Evolutionary conservation across 495 filamentous ascomycete species (phyloP).

Genomic region (Pyrenula aspistea): DNA sequence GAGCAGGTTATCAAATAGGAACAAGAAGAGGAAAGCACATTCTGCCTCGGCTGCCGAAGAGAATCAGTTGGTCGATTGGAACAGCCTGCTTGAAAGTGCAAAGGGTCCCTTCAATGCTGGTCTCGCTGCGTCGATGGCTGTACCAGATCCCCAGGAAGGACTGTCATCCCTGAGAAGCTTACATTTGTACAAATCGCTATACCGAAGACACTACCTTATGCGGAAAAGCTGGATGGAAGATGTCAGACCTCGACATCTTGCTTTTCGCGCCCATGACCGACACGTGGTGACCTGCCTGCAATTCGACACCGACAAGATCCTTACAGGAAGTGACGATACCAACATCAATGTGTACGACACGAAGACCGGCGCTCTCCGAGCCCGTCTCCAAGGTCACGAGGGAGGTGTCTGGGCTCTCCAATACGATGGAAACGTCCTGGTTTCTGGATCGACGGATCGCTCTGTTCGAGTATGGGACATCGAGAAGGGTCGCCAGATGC

Average conservation of each 20-base stretch:
- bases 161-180: constrained; percentile 65
- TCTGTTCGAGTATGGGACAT: constrained; percentile 98
- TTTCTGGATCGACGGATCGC: constrained; percentile 92
- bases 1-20: constrained; percentile 25
- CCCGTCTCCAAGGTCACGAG: constrained; percentile 81
- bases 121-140: constrained; percentile 63
- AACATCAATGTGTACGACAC: constrained; percentile 98
- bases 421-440: constrained; percentile 86
- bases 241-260: constrained; percentile 82
- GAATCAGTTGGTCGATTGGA: constrained; percentile 29
- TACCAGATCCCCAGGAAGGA: constrained; percentile 72
- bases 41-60: constrained; percentile 28
- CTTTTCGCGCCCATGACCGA: constrained; percentile 87
- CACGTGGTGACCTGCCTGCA: constrained; percentile 97
- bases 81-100: constrained; percentile 27
- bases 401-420: constrained; percentile 97
- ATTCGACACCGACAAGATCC: constrained; percentile 94
- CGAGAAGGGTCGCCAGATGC: constrained; percentile 75
- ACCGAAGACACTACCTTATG: constrained; percentile 81
- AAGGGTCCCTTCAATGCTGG: constrained; percentile 84
- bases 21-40: constrained; percentile 40
- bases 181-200: constrained; percentile 93
- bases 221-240: constrained; percentile 83
- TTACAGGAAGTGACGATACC: constrained; percentile 95
- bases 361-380: constrained; percentile 76